A percentile compares a stretch with the other conserved stretches of the same genome.
Evolutionary conservation across 805 yeast species (phyloP).

Genomic region (Gaillardinia entomophila): DNA sequence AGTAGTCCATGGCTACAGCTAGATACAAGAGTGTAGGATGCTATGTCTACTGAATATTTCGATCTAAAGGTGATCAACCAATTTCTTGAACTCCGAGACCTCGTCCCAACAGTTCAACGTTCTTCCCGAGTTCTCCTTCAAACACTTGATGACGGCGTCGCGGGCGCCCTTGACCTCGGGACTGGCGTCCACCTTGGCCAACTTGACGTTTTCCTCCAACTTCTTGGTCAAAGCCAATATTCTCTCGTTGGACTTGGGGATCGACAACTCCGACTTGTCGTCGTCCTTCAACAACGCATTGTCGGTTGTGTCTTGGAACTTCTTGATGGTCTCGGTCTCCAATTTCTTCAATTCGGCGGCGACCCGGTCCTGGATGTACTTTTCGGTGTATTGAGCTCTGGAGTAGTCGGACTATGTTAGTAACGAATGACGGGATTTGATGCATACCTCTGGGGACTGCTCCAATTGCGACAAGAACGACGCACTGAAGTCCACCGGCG

Average conservation of each 20-base stretch:
- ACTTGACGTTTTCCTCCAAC: constrained; percentile 29
- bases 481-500: constrained; percentile 65
- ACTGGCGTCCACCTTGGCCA: constrained; percentile 24
- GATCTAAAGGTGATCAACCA: constrained; percentile 44
- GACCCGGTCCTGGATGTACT: constrained; percentile 61
- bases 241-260: constrained; percentile 35
- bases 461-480: constrained; percentile 61
- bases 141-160: constrained; percentile 49
- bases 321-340: constrained; percentile 45
- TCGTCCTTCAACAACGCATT: constrained; percentile 32
- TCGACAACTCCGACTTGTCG: constrained; percentile 19
- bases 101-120: constrained; percentile 81
- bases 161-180: constrained; percentile 44
- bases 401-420: constrained; percentile 50
- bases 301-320: constrained; percentile 47
- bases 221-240: constrained; percentile 26
- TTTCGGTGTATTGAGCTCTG: constrained; percentile 63
- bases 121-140: constrained; percentile 55
- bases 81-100: constrained; percentile 60
- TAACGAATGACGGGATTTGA: not conserved
- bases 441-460: constrained; percentile 46
- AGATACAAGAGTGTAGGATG: too few relatives aligned
- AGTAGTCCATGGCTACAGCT: too few relatives aligned
- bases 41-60: too few relatives aligned
- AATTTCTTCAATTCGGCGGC: constrained; percentile 49